phyloP scores from a whole-genome alignment of 768 basidiomycete species.

The Filobasidium wieringae region DNA sequence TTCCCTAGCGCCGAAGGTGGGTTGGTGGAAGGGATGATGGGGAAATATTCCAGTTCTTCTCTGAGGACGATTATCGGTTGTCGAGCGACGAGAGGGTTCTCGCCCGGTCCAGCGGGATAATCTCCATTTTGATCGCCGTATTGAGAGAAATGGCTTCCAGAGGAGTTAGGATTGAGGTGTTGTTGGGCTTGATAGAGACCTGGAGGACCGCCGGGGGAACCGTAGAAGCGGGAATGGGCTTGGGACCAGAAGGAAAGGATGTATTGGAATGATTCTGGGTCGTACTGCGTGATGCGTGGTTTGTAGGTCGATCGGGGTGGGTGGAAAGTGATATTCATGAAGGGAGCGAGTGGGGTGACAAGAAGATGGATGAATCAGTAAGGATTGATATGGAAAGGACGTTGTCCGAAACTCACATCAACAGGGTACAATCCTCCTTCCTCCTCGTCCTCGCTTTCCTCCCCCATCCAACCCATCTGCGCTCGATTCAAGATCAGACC shows the following conservation, averaged over 20 bases:
- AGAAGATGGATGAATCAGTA: too few relatives aligned
- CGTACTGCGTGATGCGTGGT: constrained; percentile 46
- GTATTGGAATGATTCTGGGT: constrained; percentile 89
- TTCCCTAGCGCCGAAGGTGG: neutral
- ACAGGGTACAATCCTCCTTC: constrained; percentile 80
- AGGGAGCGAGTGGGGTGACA: too few relatives aligned
- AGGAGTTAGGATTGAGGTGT: constrained; percentile 42
- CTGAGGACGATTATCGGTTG: constrained; percentile 97
- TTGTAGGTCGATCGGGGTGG: too few relatives aligned
- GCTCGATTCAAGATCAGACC: constrained; percentile 86
- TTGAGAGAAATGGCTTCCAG: constrained; percentile 2
- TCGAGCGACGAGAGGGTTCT: constrained; percentile 86
- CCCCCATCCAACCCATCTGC: constrained; percentile 15
- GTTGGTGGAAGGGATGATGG: constrained; percentile 58
- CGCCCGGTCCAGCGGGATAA: constrained; percentile 38
- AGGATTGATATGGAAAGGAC: too few relatives aligned
- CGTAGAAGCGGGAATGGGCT: constrained; percentile 85
- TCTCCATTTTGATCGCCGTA: constrained; percentile 4
- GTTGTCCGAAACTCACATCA: constrained; percentile 74
- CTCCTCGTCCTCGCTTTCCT: constrained; percentile 49
- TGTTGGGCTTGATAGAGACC: constrained; percentile 50
- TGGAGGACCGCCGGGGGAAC: constrained; percentile 52
- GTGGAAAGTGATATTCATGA: too few relatives aligned
- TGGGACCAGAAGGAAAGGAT: constrained; percentile 83
- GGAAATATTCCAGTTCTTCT: constrained; percentile 96